Percentiles rank a stretch among this genome's conserved stretches.
phyloP scores from a whole-genome alignment of 1,139 yeast genomes.

The Candida dubliniensis region DNA sequence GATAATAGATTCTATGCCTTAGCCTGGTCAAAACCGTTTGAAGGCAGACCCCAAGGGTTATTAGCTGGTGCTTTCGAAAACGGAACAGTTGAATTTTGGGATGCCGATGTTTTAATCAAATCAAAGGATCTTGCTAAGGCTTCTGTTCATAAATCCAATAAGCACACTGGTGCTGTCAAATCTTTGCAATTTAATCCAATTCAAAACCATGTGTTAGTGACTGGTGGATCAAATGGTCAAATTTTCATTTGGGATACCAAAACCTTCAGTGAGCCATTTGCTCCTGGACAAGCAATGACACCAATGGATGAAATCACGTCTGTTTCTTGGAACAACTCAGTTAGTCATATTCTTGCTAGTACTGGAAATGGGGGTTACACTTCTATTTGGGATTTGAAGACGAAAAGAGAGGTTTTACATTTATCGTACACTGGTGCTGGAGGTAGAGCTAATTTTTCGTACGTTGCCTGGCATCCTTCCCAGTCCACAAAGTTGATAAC shows the following conservation, averaged over 20 bases:
- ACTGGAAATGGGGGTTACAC: constrained; percentile 85
- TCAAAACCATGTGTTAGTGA: constrained; percentile 71
- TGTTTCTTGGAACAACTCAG: constrained; percentile 86
- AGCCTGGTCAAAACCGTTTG: constrained; percentile 78
- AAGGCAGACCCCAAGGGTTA: constrained; percentile 53
- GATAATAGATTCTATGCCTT: constrained; percentile 71
- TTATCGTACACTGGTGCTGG: constrained; percentile 59
- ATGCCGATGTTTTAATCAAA: constrained; percentile 46
- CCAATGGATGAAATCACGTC: constrained; percentile 81
- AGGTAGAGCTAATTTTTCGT: constrained; percentile 64
- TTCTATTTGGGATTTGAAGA: constrained; percentile 90
- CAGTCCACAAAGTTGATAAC: constrained; percentile 84
- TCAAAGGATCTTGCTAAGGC: constrained; percentile 43
- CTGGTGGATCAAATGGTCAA: constrained; percentile 88
- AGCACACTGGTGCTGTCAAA: constrained; percentile 72
- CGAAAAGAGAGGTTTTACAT: constrained; percentile 85
- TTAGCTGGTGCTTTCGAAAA: constrained; percentile 90
- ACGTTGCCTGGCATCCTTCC: constrained; percentile 83
- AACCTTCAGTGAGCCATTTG: constrained; percentile 57
- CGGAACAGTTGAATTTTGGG: constrained; percentile 80
- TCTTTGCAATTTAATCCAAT: constrained; percentile 76
- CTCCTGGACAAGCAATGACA: constrained; percentile 79
- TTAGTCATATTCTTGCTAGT: constrained; percentile 85
- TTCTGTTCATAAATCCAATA: constrained; percentile 47
- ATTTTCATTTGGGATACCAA: constrained; percentile 87